Conservation (phyloP, 1,139 yeast genomes). For the Oligophagozyma castellii region DNA sequence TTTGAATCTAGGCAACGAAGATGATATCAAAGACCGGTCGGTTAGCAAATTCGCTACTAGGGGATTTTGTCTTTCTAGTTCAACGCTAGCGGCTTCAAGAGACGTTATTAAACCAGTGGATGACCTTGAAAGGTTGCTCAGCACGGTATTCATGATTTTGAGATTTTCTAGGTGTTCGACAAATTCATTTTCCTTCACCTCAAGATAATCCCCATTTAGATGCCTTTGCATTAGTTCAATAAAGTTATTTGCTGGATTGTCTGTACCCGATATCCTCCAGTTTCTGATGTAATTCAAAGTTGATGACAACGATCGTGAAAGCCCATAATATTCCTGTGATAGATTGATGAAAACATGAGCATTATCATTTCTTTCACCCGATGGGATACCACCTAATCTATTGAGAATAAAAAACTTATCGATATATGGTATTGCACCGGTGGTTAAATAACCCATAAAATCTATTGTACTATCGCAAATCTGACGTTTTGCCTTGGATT, state of each 20-base stretch:
- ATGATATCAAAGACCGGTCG: slow-evolving; percentile 83
- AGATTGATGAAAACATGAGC: slow-evolving; percentile 83
- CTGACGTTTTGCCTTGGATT: slow-evolving; percentile 10
- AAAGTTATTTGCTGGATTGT: slow-evolving; percentile 11
- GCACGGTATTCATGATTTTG: slow-evolving; percentile 22
- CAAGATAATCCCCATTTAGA: too few species aligned
- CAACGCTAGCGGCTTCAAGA: slow-evolving; percentile 15
- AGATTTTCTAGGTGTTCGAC: slow-evolving; percentile 24
- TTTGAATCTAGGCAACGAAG: slow-evolving; percentile 71
- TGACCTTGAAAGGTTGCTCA: slow-evolving; percentile 26
- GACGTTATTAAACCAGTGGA: slow-evolving; percentile 30
- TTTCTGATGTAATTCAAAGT: slow-evolving; percentile 6
- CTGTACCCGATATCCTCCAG: slow-evolving; percentile 8
- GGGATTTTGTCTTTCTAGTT: slow-evolving; percentile 41
- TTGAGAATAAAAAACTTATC: slow-evolving; percentile 77
- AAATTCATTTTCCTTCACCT: slow-evolving; percentile 31
- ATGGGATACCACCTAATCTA: slow-evolving; percentile 80
- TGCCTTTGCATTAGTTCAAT: slow-evolving; percentile 1
- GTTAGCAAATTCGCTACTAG: slow-evolving; percentile 79
- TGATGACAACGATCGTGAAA: slow-evolving; percentile 21
- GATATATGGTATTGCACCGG: slow-evolving; percentile 33
- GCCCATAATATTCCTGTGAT: slow-evolving; percentile 63
- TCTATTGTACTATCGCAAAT: slow-evolving; percentile 9
- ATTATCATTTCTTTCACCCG: slow-evolving; percentile 64
- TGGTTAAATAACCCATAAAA: slow-evolving; percentile 13